These are phyloP conservation scores for Candida pseudocylindracea DNA, from an alignment of 1,139 yeast genomes.

Conservation along the genomic window DNA sequence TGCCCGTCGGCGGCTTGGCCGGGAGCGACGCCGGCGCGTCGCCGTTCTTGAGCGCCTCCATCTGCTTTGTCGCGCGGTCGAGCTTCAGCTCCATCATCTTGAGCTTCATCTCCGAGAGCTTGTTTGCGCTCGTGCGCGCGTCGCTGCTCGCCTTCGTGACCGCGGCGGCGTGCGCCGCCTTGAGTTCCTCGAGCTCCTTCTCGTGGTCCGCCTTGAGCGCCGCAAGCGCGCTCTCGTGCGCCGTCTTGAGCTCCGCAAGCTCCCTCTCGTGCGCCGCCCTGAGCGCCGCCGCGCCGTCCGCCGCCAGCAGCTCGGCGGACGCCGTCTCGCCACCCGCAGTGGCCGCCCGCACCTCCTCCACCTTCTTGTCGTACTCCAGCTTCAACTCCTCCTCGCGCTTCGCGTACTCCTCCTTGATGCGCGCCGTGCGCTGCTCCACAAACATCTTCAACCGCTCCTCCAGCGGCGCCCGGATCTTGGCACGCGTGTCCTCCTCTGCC, in stretches of 20 bases:
- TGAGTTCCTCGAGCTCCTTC: background rate
- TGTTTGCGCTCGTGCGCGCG: constrained; percentile 13
- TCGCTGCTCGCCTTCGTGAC: constrained; percentile 8
- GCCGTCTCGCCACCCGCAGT: no score
- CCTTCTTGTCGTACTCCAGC: background rate
- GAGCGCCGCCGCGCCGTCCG: no score
- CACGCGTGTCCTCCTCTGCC: background rate
- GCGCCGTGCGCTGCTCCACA: background rate
- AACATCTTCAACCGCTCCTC: background rate
- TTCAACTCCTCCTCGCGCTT: background rate
- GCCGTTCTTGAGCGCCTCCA: background rate
- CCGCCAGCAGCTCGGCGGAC: no score
- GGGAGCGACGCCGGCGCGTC: no score
- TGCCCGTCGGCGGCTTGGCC: background rate
- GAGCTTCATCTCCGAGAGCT: constrained; percentile 17
- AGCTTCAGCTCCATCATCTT: constrained; percentile 20
- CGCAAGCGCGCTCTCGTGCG: constrained; percentile 8
- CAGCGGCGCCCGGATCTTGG: background rate
- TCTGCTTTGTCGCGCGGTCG: constrained; percentile 10
- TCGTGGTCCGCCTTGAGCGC: constrained; percentile 10
- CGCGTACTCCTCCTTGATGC: background rate
- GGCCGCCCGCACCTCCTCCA: background rate
- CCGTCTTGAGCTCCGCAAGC: constrained; percentile 3
- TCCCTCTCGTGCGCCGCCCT: constrained; percentile 1
- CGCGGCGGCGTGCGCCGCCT: constrained; percentile 6